Percentiles rank a stretch among this genome's conserved stretches.
These are phyloP conservation scores for Prunella vulgaris DNA, from an alignment of 257 asterid species.

Conservation along the genomic window DNA sequence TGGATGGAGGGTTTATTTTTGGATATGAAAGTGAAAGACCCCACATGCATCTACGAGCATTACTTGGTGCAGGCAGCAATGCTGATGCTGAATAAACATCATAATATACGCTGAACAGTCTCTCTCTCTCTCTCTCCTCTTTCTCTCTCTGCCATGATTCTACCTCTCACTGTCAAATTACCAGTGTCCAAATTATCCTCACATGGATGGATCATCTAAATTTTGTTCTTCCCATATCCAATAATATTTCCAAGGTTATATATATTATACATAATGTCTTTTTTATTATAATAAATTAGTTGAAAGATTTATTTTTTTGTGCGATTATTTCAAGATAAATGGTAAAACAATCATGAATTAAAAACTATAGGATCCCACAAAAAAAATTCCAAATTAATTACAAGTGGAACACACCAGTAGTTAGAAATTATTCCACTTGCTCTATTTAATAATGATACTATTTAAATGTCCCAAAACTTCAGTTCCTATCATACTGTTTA, in stretches of 20 bases:
- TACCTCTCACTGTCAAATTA: neutral
- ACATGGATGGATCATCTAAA: constrained; percentile 10
- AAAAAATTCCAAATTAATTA: neutral
- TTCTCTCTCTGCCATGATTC: neutral
- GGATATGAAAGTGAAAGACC: neutral
- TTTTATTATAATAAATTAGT: neutral
- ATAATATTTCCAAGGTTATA: neutral
- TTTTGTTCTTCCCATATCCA: constrained; percentile 1
- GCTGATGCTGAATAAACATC: neutral
- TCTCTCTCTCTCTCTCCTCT: neutral
- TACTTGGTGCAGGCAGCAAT: neutral
- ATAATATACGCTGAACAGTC: neutral
- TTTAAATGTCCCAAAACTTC: neutral
- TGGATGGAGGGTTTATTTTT: neutral
- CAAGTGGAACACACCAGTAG: constrained; percentile 11
- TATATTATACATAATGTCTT: neutral
- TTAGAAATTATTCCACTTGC: neutral
- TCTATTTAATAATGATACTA: neutral
- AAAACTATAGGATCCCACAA: neutral
- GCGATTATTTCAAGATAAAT: too few relatives aligned
- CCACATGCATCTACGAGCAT: constrained; percentile 1
- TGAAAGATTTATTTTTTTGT: too few relatives aligned
- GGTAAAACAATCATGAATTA: too few relatives aligned
- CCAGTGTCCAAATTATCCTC: constrained; percentile 6
- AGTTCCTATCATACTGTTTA: neutral